Evolutionary conservation across 139 green algal species (phyloP), one percentile per base, ranked within the genome.

Genomic region (Microglena sp.): DNA sequence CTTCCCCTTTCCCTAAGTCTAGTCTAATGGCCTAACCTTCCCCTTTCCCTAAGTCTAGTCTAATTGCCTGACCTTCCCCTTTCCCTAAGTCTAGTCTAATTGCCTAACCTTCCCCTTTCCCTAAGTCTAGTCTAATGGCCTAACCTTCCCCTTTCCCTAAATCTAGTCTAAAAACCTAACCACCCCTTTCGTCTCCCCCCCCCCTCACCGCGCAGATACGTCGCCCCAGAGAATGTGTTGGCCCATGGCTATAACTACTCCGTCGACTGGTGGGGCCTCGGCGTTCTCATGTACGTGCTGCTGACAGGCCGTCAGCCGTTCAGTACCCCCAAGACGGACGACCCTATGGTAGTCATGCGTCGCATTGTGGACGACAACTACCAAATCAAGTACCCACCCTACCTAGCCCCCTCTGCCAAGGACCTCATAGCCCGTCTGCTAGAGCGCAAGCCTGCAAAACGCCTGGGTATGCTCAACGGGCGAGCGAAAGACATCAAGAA

Each of bases 271-370:
- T 87, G 71, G 27, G 78, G 40, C 6, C 45, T 50, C 18, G 54
- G 54, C 54, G 54, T 96, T 64, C 79, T 98, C 29, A 85, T 85
- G 71, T 98, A 97, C 65, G 92, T 97, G 55, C 76, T 98, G 77
- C 82, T 98, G 15, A 96, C 89, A 1, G 92, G 90, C 1, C 80
- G 87, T 5, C 92, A 97, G 80, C 92, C 92, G 21, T 98, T 98
- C 82, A 86, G 64, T 69, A 87, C 77, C 5, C 89, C 92, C 40
- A 91, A 88, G 70, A 95, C 87, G 0, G 87, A 96, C 27, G 92
- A 98, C 80, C 92, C 92, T 66, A 96, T 98, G 92, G 86, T 91
- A 55, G 86, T 98, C 34, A 97, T 98, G 92, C 77, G 87, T 4
- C 82, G 92, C 69, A 98, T 98, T 43, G 89, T 97, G 43, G 89